Percentiles rank a stretch among this genome's conserved stretches.
Evolutionary conservation across 2,329 filamentous ascomycete genomes (phyloP).

Genomic region (Claviceps pazoutovae): DNA sequence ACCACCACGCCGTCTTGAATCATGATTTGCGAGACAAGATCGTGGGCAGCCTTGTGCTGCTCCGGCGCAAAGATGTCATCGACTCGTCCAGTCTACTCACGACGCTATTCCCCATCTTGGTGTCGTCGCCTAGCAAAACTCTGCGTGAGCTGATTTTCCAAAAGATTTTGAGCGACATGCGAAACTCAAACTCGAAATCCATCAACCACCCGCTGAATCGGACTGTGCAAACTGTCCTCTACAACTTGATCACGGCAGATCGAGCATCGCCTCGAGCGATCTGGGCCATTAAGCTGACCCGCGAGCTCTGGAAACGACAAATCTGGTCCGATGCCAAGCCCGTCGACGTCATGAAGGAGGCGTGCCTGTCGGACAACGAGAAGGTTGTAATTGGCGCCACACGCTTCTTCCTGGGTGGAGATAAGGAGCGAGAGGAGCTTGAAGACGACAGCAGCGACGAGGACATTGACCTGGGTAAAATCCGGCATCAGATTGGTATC

Average conservation of each 20-base stretch:
- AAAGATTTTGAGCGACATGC: slow-evolving; percentile 84
- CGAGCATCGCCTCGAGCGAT: slow-evolving; percentile 72
- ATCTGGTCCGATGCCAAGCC: slow-evolving; percentile 91
- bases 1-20: slow-evolving; percentile 73
- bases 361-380: slow-evolving; percentile 74
- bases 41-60: slow-evolving; percentile 73
- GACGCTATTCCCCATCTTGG: slow-evolving; percentile 85
- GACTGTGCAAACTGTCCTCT: slow-evolving; percentile 83
- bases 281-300: slow-evolving; percentile 91
- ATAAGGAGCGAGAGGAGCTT: slow-evolving; percentile 87
- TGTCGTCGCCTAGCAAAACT: slow-evolving; percentile 83
- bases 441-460: slow-evolving; percentile 83
- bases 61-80: slow-evolving; percentile 84
- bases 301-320: slow-evolving; percentile 92
- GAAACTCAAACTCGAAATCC: slow-evolving; percentile 72
- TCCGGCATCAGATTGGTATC: slow-evolving; percentile 76
- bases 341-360: slow-evolving; percentile 97
- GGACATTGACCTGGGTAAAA: slow-evolving; percentile 59
- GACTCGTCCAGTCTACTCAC: slow-evolving; percentile 74
- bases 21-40: slow-evolving; percentile 85
- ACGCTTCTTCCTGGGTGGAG: slow-evolving; percentile 88
- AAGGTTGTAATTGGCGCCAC: slow-evolving; percentile 83
- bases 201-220: slow-evolving; percentile 89
- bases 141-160: slow-evolving; percentile 69
- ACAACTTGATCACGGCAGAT: slow-evolving; percentile 81